Conservation (phyloP, 139 green algal genomes). For the Chlamydomonas sphaeroides region DNA sequence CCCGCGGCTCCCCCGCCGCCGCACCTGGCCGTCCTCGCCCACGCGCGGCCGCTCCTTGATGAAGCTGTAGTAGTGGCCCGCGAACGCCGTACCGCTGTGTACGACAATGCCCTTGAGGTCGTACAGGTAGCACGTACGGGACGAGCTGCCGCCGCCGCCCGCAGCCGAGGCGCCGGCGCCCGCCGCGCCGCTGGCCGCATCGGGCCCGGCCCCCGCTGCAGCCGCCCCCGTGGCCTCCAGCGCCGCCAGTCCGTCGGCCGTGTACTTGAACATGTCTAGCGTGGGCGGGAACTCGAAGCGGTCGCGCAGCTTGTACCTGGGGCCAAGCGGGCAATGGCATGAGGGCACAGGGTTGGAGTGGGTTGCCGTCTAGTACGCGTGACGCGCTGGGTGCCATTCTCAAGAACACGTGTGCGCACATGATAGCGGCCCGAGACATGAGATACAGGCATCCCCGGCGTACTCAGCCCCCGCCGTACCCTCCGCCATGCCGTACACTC, state of each 20-base stretch:
- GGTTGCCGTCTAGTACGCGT: too few relatives aligned
- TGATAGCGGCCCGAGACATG: too few relatives aligned
- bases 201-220: neutral
- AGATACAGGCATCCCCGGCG: too few relatives aligned
- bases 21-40: slow-evolving; percentile 8
- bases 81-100: slow-evolving; percentile 92
- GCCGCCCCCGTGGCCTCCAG: slow-evolving; percentile 33
- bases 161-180: neutral
- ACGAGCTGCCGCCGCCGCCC: neutral
- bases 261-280: slow-evolving; percentile 91
- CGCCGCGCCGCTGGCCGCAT: neutral
- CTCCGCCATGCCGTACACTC: too few relatives aligned
- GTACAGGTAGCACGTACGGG: slow-evolving; percentile 74
- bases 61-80: slow-evolving; percentile 96
- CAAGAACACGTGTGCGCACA: too few relatives aligned
- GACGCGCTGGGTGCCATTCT: too few relatives aligned
- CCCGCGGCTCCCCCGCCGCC: neutral
- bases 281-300: slow-evolving; percentile 90
- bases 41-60: slow-evolving; percentile 75
- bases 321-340: neutral
- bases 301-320: slow-evolving; percentile 64
- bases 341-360: neutral
- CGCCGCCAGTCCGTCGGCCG: slow-evolving; percentile 74
- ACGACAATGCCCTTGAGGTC: slow-evolving; percentile 90
- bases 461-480: too few relatives aligned